These are phyloP conservation scores for Tympanopsis confertula DNA, from an alignment of 2,329 filamentous ascomycete genomes.

Conservation along the genomic window DNA sequence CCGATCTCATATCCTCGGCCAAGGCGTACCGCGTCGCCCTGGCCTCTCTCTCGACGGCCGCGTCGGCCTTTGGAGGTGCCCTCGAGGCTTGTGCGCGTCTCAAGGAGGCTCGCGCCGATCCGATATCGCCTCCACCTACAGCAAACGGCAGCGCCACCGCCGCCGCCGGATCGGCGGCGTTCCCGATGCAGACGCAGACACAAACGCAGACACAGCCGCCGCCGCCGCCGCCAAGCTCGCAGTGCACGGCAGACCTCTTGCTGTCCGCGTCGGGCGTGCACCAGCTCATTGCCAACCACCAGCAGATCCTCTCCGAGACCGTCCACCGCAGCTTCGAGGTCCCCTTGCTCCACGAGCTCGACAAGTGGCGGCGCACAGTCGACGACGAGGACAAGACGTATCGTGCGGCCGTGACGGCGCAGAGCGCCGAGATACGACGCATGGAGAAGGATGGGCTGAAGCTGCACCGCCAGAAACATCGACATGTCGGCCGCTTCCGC, in stretches of 20 bases:
- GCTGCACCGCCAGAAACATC: constrained; percentile 42
- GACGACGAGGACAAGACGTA: constrained; percentile 55
- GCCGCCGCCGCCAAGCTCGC: constrained; percentile 25
- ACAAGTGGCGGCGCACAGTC: constrained; percentile 50
- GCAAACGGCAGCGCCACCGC: constrained; percentile 6
- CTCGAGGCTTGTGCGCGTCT: constrained; percentile 58
- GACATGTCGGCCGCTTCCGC: constrained; percentile 50
- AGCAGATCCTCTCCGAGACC: constrained; percentile 58
- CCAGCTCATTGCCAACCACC: constrained; percentile 58
- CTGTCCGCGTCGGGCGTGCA: constrained; percentile 53
- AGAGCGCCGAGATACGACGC: constrained; percentile 47
- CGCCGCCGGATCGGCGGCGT: constrained; percentile 2
- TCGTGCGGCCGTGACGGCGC: constrained; percentile 37
- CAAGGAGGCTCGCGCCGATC: constrained; percentile 53
- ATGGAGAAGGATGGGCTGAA: constrained; percentile 55
- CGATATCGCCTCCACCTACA: constrained; percentile 24
- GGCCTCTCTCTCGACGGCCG: constrained; percentile 44
- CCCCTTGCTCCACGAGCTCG: constrained; percentile 56
- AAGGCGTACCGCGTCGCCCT: constrained; percentile 54
- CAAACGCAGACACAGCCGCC: constrained; percentile 6
- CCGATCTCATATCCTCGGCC: constrained; percentile 47
- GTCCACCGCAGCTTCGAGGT: constrained; percentile 60
- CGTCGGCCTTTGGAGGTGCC: constrained; percentile 51
- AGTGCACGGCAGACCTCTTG: constrained; percentile 52
- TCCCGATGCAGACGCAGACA: too few relatives aligned